A percentile compares a stretch with the other conserved stretches of the same genome.
These are phyloP conservation scores for Penicillium sp. DNA, from an alignment of 2,329 filamentous ascomycete genomes.

Conservation along the genomic window DNA sequence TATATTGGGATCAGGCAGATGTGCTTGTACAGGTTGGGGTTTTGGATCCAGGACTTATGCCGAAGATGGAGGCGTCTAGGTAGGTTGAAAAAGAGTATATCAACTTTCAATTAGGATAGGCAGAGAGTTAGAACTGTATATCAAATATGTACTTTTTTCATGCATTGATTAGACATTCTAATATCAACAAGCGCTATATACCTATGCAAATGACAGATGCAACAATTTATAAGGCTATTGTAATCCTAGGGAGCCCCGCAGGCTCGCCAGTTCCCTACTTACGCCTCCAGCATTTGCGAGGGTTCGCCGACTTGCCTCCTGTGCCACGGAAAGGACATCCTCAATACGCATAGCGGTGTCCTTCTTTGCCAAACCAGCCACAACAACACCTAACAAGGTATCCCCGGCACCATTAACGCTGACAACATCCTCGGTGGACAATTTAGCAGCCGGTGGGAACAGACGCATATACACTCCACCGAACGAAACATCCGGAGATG, in stretches of 20 bases:
- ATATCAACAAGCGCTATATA: neutral
- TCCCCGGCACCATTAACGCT: constrained; percentile 95
- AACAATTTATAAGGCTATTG: neutral
- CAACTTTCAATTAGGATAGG: constrained; percentile 15
- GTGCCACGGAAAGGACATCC: constrained; percentile 73
- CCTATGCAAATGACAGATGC: neutral
- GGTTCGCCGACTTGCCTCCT: constrained; percentile 76
- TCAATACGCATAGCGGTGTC: constrained; percentile 46
- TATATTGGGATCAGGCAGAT: constrained; percentile 64
- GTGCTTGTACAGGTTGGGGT: constrained; percentile 61
- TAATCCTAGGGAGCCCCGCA: constrained; percentile 13
- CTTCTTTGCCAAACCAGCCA: constrained; percentile 71
- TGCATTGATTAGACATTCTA: neutral
- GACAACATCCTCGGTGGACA: constrained; percentile 65
- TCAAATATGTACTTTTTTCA: neutral
- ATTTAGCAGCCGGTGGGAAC: constrained; percentile 65
- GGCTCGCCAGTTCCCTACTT: constrained; percentile 31
- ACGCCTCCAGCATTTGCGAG: constrained; percentile 75
- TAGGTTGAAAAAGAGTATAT: neutral
- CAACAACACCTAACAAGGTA: constrained; percentile 80
- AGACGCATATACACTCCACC: constrained; percentile 83
- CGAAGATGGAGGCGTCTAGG: neutral
- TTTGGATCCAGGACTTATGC: constrained; percentile 55
- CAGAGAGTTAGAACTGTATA: no score
- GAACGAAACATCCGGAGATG: constrained; percentile 56